A percentile compares a stretch with the other conserved stretches of the same genome.
These are phyloP conservation scores for Begonia masoniana DNA, from an alignment of 306 rosid genomes.

Conservation along the genomic window DNA sequence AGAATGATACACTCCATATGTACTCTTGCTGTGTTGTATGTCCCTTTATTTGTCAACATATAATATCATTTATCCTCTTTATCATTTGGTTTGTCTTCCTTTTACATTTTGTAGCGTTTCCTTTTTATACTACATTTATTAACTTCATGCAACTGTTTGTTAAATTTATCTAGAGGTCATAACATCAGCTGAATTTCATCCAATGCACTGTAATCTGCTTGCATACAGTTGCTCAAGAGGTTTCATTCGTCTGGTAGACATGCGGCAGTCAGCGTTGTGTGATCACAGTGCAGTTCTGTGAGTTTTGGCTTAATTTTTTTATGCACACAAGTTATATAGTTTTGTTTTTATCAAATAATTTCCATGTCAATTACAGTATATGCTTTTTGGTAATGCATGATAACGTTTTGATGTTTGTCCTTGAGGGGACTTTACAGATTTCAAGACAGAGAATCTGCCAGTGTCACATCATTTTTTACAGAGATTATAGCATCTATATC, in stretches of 20 bases:
- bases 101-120: constrained; percentile 1
- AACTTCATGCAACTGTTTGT: constrained; percentile 6
- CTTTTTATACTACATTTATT: neutral
- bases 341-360: neutral
- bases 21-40: no score
- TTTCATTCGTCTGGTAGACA: constrained; percentile 49
- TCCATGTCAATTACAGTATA: neutral
- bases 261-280: constrained; percentile 57
- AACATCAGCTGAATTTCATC: constrained; percentile 70
- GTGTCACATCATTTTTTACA: constrained; percentile 37
- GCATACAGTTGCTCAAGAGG: constrained; percentile 74
- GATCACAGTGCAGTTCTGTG: constrained; percentile 47
- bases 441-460: constrained; percentile 27
- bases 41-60: no score
- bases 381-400: constrained; percentile 5
- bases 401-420: constrained; percentile 12
- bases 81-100: neutral
- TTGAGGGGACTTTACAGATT: constrained; percentile 35
- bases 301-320: constrained; percentile 13
- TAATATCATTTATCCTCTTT: neutral
- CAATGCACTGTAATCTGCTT: constrained; percentile 59
- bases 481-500: constrained; percentile 47
- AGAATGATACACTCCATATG: no score
- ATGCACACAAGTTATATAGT: neutral
- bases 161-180: constrained; percentile 41